Evolutionary conservation across 768 basidiomycete genomes (phyloP), one percentile per base, ranked within the genome.

Genomic region (Amanita polypyramis): DNA sequence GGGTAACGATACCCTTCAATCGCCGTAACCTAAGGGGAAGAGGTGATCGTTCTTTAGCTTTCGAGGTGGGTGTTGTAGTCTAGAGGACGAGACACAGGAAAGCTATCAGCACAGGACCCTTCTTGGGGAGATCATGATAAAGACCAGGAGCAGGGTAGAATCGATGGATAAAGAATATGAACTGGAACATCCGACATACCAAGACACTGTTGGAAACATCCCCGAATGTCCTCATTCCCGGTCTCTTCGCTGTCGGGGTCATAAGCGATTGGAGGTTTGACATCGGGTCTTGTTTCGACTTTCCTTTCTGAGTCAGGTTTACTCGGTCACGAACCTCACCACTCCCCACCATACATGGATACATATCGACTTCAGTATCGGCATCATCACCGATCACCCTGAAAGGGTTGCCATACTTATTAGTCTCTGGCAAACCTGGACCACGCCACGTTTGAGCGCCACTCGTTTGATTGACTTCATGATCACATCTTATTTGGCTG

Each of bases 1-100:
- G 43, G 10, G 32, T 10, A 11, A 15, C 32, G 15, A 33, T 34
- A n/a, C 34, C 44, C 21, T 45, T 45, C 5, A 45, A 27, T 10
- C 44, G 32, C 23, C 44, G 44, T 45, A 45, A 34, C 15, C 44
- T 35, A 19, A 45, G 34, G 4, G 44, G 44, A 33, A 45, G 34
- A 25, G 14, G 44, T 12, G 43, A 23, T 45, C 34, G 44, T 35
- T 23, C 44, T n/a, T 45, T 45, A 8, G 34, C 2, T 11, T 19
- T 14, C 17, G 43, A 14, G 5, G 33, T 10, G 10, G 44, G 19
- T 20, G 15, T n/a, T n/a, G 0, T 3, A 4, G 20, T 15, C 44
- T 45, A 17, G 6, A 27, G 21, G 14, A 37, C 19, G 21, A 14
- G n/a, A 27, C 12, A 27, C 25, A 27, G 25, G 10, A 17, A 5